Evolutionary conservation across 139 green algal genomes (phyloP).

Genomic region (Mesotaenium endlicherianum): DNA sequence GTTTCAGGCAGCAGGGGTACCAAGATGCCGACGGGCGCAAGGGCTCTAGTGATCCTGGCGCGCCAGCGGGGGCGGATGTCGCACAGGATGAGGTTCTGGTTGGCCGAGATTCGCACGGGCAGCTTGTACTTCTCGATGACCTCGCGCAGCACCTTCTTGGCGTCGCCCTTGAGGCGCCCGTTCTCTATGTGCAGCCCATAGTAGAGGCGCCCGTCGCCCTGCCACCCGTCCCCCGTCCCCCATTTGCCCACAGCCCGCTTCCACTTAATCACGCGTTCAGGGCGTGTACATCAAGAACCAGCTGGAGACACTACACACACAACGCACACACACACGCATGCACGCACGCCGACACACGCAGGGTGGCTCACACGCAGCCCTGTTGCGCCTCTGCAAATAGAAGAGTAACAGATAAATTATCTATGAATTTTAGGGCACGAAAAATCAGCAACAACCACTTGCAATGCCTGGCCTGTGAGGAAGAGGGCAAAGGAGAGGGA

Average conservation of each 20-base stretch:
- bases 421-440: too few species aligned
- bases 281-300: too few species aligned
- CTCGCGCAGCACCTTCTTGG: slow-evolving; percentile 58
- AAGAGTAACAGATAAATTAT: too few species aligned
- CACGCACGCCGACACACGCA: neutral
- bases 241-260: neutral
- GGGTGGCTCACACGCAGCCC: too few species aligned
- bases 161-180: slow-evolving; percentile 63
- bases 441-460: too few species aligned
- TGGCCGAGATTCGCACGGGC: slow-evolving; percentile 54
- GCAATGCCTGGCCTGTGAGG: too few species aligned
- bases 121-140: slow-evolving; percentile 64
- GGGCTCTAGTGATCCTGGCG: slow-evolving; percentile 28
- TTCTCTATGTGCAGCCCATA: slow-evolving; percentile 85
- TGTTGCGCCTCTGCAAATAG: too few species aligned
- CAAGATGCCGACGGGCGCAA: slow-evolving; percentile 33
- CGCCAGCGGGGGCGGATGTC: slow-evolving; percentile 77
- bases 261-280: too few species aligned
- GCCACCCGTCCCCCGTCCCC: neutral
- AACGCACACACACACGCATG: neutral
- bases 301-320: too few species aligned
- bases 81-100: slow-evolving; percentile 90
- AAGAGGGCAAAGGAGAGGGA: too few species aligned
- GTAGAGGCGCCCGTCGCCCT: slow-evolving; percentile 66
- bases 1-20: neutral